Conservation (phyloP, 257 asterid genomes). For the Nicotiana obtusifolia region DNA sequence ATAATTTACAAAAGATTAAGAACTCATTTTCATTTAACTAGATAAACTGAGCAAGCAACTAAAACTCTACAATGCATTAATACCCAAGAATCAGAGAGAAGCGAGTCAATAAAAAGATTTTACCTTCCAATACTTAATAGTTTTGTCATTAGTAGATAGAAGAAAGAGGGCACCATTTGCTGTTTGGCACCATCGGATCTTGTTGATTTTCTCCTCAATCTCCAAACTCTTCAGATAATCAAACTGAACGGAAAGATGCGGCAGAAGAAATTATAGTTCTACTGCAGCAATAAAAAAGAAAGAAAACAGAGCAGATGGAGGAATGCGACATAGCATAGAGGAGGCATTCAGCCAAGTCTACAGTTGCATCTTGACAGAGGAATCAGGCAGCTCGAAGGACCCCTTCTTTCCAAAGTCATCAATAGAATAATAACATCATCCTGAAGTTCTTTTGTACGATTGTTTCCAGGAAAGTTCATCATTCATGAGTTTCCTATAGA, state of each 20-base stretch:
- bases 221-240: conserved; percentile 99
- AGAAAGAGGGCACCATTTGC: conserved; percentile 96
- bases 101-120: not conserved
- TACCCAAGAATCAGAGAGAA: not conserved
- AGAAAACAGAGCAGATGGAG: conserved; percentile 6
- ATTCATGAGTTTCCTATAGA: not conserved
- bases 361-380: not conserved
- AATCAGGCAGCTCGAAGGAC: not conserved
- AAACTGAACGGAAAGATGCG: conserved; percentile 53
- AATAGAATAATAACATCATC: not conserved
- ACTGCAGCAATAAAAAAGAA: not conserved
- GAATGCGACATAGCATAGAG: not conserved
- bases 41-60: not conserved
- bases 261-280: conserved; percentile 7
- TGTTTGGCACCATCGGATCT: conserved; percentile 96
- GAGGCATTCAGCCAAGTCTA: not conserved
- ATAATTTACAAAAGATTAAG: not conserved
- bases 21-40: not conserved
- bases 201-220: conserved; percentile 98
- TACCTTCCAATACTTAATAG: conserved; percentile 98
- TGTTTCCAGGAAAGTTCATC: conserved; percentile 2
- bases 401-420: not conserved
- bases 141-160: conserved; percentile 97
- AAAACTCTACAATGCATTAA: not conserved
- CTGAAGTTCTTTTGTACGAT: not conserved